phyloP scores from a whole-genome alignment of 495 filamentous ascomycete genomes.

The Coniosporium apollinis region DNA sequence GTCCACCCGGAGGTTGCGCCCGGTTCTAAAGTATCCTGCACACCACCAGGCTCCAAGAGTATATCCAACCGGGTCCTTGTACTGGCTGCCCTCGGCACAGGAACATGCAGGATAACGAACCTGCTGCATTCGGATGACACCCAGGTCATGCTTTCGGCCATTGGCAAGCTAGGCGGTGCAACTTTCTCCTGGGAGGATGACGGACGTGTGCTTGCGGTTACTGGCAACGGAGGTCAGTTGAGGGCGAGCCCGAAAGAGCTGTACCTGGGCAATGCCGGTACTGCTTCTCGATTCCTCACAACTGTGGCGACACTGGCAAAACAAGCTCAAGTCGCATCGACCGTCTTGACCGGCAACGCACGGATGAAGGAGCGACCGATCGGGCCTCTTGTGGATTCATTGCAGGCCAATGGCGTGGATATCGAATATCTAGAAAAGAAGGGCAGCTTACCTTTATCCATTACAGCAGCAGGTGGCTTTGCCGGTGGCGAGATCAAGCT shows the following conservation, averaged over 20 bases:
- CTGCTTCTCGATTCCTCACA: constrained; percentile 87
- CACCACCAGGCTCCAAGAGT: constrained; percentile 91
- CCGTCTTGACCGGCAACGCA: constrained; percentile 79
- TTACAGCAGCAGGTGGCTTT: constrained; percentile 70
- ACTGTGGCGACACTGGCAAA: constrained; percentile 78
- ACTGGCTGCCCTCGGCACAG: constrained; percentile 77
- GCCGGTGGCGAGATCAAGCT: constrained; percentile 83
- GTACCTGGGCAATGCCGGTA: constrained; percentile 94
- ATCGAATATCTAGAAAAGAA: constrained; percentile 71
- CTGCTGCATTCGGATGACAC: constrained; percentile 94
- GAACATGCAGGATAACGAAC: constrained; percentile 75
- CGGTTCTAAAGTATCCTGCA: constrained; percentile 51
- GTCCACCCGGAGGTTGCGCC: constrained; percentile 52
- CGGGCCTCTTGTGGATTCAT: constrained; percentile 80
- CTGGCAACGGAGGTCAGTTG: constrained; percentile 74
- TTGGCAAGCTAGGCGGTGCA: constrained; percentile 72
- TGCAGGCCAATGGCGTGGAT: constrained; percentile 64
- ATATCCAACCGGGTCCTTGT: constrained; percentile 92
- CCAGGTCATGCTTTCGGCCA: constrained; percentile 86
- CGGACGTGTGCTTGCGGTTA: constrained; percentile 75
- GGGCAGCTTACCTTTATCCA: constrained; percentile 66
- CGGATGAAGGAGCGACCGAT: constrained; percentile 96
- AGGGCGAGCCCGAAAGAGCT: constrained; percentile 57
- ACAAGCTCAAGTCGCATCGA: constrained; percentile 38
- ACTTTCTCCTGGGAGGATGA: constrained; percentile 88